A percentile compares a stretch with the other conserved stretches of the same genome.
These are phyloP conservation scores for Pyrenula aspistea DNA, from an alignment of 495 filamentous ascomycete species.

Conservation along the genomic window DNA sequence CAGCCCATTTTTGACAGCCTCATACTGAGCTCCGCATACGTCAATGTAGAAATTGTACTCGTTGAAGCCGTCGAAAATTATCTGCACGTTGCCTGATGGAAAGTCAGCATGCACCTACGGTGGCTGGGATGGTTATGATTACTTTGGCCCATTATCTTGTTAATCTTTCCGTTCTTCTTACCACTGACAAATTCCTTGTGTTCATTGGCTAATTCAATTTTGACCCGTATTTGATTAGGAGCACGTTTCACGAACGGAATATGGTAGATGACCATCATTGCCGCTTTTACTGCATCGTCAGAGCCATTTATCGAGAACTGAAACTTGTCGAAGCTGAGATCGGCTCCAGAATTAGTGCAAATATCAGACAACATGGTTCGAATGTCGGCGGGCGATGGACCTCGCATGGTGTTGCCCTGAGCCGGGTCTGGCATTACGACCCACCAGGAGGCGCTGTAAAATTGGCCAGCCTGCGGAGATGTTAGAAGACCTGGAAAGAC, in stretches of 20 bases:
- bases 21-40: slow-evolving; percentile 80
- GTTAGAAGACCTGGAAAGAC: slow-evolving; percentile 17
- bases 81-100: slow-evolving; percentile 71
- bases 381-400: slow-evolving; percentile 65
- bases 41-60: slow-evolving; percentile 99
- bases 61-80: slow-evolving; percentile 97
- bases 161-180: slow-evolving; percentile 99
- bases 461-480: slow-evolving; percentile 66
- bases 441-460: slow-evolving; percentile 96
- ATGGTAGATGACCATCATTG: slow-evolving; percentile 82
- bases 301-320: slow-evolving; percentile 90
- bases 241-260: slow-evolving; percentile 79
- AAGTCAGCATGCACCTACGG: slow-evolving; percentile 1
- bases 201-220: slow-evolving; percentile 97
- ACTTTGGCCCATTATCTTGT: slow-evolving; percentile 99
- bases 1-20: slow-evolving; percentile 82
- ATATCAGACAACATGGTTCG: slow-evolving; percentile 89
- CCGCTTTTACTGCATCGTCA: slow-evolving; percentile 89
- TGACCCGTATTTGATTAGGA: slow-evolving; percentile 87
- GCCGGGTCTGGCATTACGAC: slow-evolving; percentile 64
- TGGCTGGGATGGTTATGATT: slow-evolving; percentile 16
- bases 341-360: slow-evolving; percentile 88
- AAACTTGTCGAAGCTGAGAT: slow-evolving; percentile 86
- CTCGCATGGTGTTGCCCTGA: slow-evolving; percentile 41
- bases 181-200: slow-evolving; percentile 99